These are phyloP conservation scores for Exutisphaerella laricina DNA, from an alignment of 2,329 filamentous ascomycete species.

Conservation along the genomic window DNA sequence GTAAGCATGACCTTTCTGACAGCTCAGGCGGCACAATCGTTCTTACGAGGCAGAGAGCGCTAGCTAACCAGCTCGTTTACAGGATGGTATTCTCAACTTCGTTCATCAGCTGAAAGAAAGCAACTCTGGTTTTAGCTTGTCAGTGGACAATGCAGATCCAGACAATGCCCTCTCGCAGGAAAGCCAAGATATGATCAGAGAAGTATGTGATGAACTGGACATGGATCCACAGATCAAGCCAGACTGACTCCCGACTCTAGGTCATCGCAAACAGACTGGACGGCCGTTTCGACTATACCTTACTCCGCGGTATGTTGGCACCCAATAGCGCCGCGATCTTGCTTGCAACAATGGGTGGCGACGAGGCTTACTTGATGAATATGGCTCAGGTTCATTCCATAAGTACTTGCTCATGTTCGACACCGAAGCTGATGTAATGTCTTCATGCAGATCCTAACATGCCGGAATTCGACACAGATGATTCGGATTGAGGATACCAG, in stretches of 20 bases:
- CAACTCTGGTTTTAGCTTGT: conserved; percentile 40
- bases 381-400: not conserved
- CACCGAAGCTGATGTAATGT: conserved; percentile 1
- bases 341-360: too few species aligned
- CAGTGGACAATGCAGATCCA: conserved; percentile 42
- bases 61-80: too few species aligned
- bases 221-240: too few species aligned
- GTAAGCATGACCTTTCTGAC: too few species aligned
- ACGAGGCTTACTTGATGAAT: too few species aligned
- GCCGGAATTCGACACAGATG: conserved; percentile 38
- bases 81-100: conserved; percentile 45
- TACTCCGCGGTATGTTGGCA: conserved; percentile 9
- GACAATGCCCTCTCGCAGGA: conserved; percentile 38
- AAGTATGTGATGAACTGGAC: too few species aligned
- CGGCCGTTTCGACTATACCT: conserved; percentile 18
- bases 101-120: conserved; percentile 37
- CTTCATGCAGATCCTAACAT: conserved; percentile 40
- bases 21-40: too few species aligned
- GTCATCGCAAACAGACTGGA: conserved; percentile 37
- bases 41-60: too few species aligned
- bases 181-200: conserved; percentile 35
- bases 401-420: too few species aligned
- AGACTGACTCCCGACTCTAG: too few species aligned
- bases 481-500: conserved; percentile 37
- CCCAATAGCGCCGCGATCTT: too few species aligned